Conservation (phyloP, 192 early-diverging fungal species). For the Backusella westeae region DNA sequence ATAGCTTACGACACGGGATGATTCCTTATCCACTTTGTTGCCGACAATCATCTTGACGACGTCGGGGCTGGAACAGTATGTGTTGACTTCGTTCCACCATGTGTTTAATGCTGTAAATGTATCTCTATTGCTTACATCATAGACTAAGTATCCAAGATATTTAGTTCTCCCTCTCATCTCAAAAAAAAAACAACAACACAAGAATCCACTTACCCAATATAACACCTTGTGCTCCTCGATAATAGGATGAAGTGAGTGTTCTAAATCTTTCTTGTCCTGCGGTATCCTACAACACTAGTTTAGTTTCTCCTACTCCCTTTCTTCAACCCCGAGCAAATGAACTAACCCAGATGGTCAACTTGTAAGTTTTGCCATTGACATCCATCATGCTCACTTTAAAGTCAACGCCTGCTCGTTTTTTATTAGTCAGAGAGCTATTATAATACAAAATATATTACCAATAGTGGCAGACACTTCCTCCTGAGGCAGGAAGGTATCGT, state of each 20-base stretch:
- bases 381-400: slow-evolving; percentile 94
- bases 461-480: slow-evolving; percentile 91
- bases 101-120: slow-evolving; percentile 88
- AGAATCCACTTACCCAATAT: slow-evolving; percentile 70
- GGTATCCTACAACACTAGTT: slow-evolving; percentile 59
- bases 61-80: slow-evolving; percentile 82
- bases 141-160: slow-evolving; percentile 64
- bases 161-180: background rate
- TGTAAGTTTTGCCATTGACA: slow-evolving; percentile 85
- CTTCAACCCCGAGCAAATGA: too few relatives aligned
- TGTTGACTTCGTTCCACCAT: slow-evolving; percentile 95
- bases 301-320: too few relatives aligned
- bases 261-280: slow-evolving; percentile 99
- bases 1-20: slow-evolving; percentile 68
- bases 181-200: background rate
- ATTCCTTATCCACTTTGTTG: slow-evolving; percentile 94
- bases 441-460: slow-evolving; percentile 34
- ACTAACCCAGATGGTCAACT: slow-evolving; percentile 92
- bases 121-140: slow-evolving; percentile 93
- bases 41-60: slow-evolving; percentile 98
- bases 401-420: slow-evolving; percentile 73
- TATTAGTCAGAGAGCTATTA: background rate
- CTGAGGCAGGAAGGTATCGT: slow-evolving; percentile 89
- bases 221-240: slow-evolving; percentile 97
- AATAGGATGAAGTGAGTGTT: slow-evolving; percentile 97